Conservation (phyloP, 2,329 filamentous ascomycete species). For the Blumeria hordei region DNA sequence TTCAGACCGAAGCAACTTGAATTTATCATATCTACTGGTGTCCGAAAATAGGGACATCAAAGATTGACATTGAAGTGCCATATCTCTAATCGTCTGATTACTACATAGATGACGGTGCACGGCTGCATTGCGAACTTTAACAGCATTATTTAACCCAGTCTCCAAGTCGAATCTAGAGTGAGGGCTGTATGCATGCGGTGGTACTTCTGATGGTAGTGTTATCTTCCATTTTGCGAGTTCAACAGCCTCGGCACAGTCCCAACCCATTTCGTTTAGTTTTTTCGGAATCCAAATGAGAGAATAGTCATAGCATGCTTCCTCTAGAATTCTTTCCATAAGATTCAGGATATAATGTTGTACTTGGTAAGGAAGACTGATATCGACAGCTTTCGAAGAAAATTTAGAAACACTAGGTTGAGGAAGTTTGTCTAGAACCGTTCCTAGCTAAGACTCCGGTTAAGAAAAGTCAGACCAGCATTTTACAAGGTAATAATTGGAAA, state of each 20-base stretch:
- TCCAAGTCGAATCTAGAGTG: conserved; percentile 7
- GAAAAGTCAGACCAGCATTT: neutral
- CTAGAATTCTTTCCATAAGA: conserved; percentile 13
- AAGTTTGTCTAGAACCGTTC: neutral
- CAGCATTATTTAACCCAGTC: conserved; percentile 9
- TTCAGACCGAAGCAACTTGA: conserved; percentile 8
- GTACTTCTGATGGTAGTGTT: conserved; percentile 8
- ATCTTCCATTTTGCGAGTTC: conserved; percentile 13
- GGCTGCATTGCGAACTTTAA: conserved; percentile 12
- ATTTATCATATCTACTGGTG: conserved; percentile 9
- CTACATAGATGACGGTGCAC: conserved; percentile 13
- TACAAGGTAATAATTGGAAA: neutral
- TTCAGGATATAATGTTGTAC: conserved; percentile 15
- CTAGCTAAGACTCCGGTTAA: neutral
- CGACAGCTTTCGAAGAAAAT: neutral
- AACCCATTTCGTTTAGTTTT: conserved; percentile 7
- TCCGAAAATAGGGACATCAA: conserved; percentile 14
- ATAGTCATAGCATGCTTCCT: conserved; percentile 14
- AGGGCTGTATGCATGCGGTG: conserved; percentile 6
- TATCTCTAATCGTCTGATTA: conserved; percentile 10
- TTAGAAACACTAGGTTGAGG: neutral
- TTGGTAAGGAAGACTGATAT: conserved; percentile 14
- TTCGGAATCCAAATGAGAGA: conserved; percentile 12
- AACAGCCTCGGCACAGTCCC: conserved; percentile 13
- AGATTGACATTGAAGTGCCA: conserved; percentile 10